Percentiles rank a stretch among this genome's conserved stretches.
Evolutionary conservation across 352 stramenopile genomes (phyloP).

Genomic region (Pythium myriotylum): DNA sequence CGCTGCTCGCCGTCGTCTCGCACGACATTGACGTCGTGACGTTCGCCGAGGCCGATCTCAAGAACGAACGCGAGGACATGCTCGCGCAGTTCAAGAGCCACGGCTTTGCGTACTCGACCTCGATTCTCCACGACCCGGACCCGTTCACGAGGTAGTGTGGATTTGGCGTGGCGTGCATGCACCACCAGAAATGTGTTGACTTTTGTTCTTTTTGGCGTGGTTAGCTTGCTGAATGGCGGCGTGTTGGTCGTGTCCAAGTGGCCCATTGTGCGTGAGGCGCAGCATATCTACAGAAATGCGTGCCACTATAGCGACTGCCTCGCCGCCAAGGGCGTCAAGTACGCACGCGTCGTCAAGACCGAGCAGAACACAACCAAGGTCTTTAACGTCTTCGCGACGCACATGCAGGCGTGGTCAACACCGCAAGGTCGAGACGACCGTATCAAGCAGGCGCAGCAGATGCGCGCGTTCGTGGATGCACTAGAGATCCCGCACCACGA

Average conservation of each 20-base stretch:
- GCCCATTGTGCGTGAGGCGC: conserved; percentile 74
- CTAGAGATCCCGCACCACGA: conserved; percentile 68
- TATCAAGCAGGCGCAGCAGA: conserved; percentile 69
- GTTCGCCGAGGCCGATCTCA: conserved; percentile 70
- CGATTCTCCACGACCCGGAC: conserved; percentile 73
- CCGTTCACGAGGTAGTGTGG: conserved; percentile 66
- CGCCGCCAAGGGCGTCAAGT: conserved; percentile 84
- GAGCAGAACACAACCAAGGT: conserved; percentile 52
- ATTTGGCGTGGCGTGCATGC: conserved; percentile 31
- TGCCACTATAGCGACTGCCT: conserved; percentile 87
- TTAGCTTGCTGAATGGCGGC: conserved; percentile 72
- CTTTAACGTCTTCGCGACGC: conserved; percentile 85
- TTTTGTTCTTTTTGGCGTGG: not conserved
- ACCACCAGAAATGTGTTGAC: not conserved
- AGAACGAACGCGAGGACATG: conserved; percentile 58
- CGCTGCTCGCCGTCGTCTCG: conserved; percentile 45
- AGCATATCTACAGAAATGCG: conserved; percentile 76
- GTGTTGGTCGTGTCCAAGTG: conserved; percentile 84
- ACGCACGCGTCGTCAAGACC: conserved; percentile 73
- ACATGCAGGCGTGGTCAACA: conserved; percentile 89
- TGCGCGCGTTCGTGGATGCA: conserved; percentile 48
- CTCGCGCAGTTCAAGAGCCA: conserved; percentile 53
- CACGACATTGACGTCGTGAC: conserved; percentile 72
- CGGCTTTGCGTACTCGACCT: conserved; percentile 66
- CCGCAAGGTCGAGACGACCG: conserved; percentile 58